phyloP scores from a whole-genome alignment of 768 basidiomycete species.

The Russula virescens region DNA sequence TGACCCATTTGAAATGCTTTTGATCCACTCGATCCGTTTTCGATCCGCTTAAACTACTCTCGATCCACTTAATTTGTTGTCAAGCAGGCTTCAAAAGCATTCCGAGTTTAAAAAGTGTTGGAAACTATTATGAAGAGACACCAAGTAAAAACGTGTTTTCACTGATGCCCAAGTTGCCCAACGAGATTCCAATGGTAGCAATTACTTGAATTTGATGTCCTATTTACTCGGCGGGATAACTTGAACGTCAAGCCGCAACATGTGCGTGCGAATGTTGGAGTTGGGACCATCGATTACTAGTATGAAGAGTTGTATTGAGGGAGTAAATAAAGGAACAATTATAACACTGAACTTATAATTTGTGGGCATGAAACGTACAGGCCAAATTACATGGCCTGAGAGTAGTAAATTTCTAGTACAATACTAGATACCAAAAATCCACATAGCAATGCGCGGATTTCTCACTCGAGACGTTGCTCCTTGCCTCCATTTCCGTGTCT shows the following conservation, averaged over 20 bases:
- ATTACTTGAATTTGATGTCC: conserved; percentile 58
- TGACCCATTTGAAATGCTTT: too few relatives aligned
- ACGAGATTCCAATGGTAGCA: too few relatives aligned
- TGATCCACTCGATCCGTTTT: too few relatives aligned
- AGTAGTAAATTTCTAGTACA: too few relatives aligned
- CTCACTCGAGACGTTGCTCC: not conserved
- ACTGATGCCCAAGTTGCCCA: not conserved
- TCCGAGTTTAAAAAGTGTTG: too few relatives aligned
- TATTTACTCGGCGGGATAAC: conserved; percentile 60
- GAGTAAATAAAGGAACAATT: not conserved
- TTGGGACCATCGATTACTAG: conserved; percentile 66
- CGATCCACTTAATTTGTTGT: too few relatives aligned
- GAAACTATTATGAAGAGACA: not conserved
- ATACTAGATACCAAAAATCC: not conserved
- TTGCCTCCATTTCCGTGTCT: not conserved
- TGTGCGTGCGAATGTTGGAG: conserved; percentile 56
- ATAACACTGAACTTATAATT: not conserved
- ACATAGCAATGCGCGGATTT: not conserved
- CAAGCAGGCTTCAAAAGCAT: too few relatives aligned
- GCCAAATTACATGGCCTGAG: too few relatives aligned
- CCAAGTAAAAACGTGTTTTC: too few relatives aligned
- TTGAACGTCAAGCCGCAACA: conserved; percentile 55
- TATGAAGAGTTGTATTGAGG: conserved; percentile 63
- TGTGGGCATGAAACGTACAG: not conserved
- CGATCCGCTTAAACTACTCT: too few relatives aligned